Conservation (phyloP, 768 basidiomycete species). For the Pisolithus sp. region DNA sequence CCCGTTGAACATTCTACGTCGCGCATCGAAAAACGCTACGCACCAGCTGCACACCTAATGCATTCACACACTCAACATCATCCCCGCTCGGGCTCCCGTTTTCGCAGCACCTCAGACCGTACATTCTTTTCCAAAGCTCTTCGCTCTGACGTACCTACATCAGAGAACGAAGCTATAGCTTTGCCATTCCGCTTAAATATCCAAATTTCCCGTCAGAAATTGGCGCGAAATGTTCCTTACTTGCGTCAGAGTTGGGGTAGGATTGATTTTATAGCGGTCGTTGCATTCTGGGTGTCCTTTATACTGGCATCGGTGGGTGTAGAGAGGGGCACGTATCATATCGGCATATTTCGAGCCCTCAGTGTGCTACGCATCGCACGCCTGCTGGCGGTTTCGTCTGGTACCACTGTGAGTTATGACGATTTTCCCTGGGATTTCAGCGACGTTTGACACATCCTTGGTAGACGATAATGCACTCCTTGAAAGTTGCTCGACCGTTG, state of each 20-base stretch:
- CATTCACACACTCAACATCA: conserved; percentile 21
- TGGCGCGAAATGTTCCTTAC: conserved; percentile 73
- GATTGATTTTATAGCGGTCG: conserved; percentile 81
- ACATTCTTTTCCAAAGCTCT: conserved; percentile 47
- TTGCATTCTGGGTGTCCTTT: conserved; percentile 85
- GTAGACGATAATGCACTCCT: conserved; percentile 82
- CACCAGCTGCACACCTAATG: conserved; percentile 23
- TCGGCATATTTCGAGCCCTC: conserved; percentile 85
- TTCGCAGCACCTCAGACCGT: conserved; percentile 41
- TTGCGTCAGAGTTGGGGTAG: conserved; percentile 89
- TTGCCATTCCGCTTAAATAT: conserved; percentile 61
- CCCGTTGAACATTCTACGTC: conserved; percentile 2
- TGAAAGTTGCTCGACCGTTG: conserved; percentile 87
- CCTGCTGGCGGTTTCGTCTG: conserved; percentile 79
- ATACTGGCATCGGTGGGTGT: conserved; percentile 56
- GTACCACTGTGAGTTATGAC: conserved; percentile 67
- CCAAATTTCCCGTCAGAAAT: conserved; percentile 46
- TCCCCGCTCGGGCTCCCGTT: conserved; percentile 24
- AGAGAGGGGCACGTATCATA: conserved; percentile 64
- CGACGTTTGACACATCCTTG: conserved; percentile 6
- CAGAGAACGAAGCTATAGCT: conserved; percentile 36
- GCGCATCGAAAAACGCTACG: neutral
- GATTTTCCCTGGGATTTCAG: neutral
- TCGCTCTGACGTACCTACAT: conserved; percentile 32
- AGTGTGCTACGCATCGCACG: conserved; percentile 80